These are phyloP conservation scores for Austroboletus eburneus DNA, from an alignment of 768 basidiomycete species.

Conservation along the genomic window DNA sequence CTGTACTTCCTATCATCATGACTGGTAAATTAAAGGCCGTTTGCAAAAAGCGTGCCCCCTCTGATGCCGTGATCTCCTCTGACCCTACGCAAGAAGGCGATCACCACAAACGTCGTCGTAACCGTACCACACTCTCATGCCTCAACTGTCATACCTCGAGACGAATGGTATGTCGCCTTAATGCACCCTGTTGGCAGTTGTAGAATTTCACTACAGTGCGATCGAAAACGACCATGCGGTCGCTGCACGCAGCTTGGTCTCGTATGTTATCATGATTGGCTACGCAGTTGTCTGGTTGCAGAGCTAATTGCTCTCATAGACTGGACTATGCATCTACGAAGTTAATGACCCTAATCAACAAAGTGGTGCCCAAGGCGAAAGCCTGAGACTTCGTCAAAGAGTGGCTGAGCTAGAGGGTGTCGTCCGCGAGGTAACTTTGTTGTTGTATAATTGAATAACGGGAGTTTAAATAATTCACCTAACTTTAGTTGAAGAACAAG, in stretches of 20 bases:
- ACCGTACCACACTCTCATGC: constrained; percentile 71
- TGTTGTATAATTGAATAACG: no score
- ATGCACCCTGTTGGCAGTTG: background rate
- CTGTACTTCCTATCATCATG: constrained; percentile 20
- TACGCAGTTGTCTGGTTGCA: constrained; percentile 21
- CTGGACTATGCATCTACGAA: constrained; percentile 80
- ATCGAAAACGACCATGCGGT: constrained; percentile 46
- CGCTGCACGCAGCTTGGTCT: constrained; percentile 41
- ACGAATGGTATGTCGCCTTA: constrained; percentile 51
- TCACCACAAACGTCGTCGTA: constrained; percentile 60
- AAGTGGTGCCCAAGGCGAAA: constrained; percentile 52
- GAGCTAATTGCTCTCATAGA: constrained; percentile 38
- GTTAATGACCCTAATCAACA: constrained; percentile 69
- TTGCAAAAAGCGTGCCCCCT: constrained; percentile 30
- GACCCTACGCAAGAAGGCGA: constrained; percentile 43
- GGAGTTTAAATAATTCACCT: background rate
- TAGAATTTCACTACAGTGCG: constrained; percentile 37
- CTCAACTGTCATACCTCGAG: constrained; percentile 72
- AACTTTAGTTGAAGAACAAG: constrained; percentile 60
- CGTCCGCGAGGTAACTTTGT: constrained; percentile 60
- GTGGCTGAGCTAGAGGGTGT: constrained; percentile 83
- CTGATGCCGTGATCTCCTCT: constrained; percentile 20
- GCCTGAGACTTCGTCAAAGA: constrained; percentile 60
- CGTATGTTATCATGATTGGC: constrained; percentile 30
- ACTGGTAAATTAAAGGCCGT: constrained; percentile 22